phyloP scores from a whole-genome alignment of 2,329 filamentous ascomycete genomes.

The Aspergillus quadrilineatus region DNA sequence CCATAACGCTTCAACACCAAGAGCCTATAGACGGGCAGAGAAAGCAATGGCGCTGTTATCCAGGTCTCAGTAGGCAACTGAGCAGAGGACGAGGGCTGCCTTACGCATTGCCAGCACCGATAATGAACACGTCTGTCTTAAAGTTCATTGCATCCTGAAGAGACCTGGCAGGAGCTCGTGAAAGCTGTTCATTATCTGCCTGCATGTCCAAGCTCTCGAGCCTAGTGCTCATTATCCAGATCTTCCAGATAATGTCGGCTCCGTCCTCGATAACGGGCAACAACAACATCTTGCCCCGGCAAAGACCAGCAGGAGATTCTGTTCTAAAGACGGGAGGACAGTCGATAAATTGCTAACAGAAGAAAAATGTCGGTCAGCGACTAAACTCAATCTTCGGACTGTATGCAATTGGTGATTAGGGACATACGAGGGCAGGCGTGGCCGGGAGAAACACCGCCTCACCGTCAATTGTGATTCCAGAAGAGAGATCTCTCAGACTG shows the following conservation, averaged over 20 bases:
- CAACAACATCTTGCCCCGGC: slow-evolving; percentile 35
- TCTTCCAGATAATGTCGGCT: slow-evolving; percentile 23
- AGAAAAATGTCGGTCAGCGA: not conserved
- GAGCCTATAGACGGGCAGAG: slow-evolving; percentile 46
- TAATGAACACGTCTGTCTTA: slow-evolving; percentile 35
- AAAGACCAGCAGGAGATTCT: slow-evolving; percentile 26
- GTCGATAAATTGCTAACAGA: slow-evolving; percentile 32
- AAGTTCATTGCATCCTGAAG: slow-evolving; percentile 2
- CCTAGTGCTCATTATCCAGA: slow-evolving; percentile 28
- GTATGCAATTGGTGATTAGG: no score
- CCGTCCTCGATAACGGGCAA: slow-evolving; percentile 21
- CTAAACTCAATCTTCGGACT: not conserved
- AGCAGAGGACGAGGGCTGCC: not conserved
- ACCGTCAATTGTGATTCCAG: slow-evolving; percentile 14
- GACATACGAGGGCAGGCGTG: slow-evolving; percentile 18
- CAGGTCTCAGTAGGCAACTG: slow-evolving; percentile 13
- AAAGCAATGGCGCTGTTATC: slow-evolving; percentile 38
- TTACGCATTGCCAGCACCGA: slow-evolving; percentile 46
- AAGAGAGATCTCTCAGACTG: not conserved
- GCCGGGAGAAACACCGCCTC: slow-evolving; percentile 15
- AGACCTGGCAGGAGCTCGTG: slow-evolving; percentile 18
- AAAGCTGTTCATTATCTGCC: slow-evolving; percentile 25
- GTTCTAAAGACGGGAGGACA: slow-evolving; percentile 36
- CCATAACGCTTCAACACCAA: slow-evolving; percentile 45
- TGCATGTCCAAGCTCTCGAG: slow-evolving; percentile 22